Conservation (phyloP, 2,329 filamentous ascomycete genomes). For the Dactylellina cionopaga region DNA sequence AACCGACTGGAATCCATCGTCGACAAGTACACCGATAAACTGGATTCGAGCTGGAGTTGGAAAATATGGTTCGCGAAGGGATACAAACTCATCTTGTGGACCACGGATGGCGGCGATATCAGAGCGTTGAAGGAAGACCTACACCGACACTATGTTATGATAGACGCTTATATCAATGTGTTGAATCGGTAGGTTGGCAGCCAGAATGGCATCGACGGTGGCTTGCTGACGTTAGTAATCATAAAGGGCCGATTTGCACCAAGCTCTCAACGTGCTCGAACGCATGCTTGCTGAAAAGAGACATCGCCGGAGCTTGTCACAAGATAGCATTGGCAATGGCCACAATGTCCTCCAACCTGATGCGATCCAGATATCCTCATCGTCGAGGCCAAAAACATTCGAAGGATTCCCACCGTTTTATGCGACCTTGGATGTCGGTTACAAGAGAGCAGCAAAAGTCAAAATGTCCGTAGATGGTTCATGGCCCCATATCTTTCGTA, state of each 20-base stretch:
- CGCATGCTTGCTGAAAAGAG: constrained; percentile 37
- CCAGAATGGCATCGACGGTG: background rate
- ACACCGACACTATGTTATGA: constrained; percentile 46
- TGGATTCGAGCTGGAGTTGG: constrained; percentile 50
- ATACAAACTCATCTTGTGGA: constrained; percentile 48
- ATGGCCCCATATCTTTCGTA: background rate
- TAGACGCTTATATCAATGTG: constrained; percentile 45
- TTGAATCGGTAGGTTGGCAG: constrained; percentile 30
- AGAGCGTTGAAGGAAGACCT: constrained; percentile 35
- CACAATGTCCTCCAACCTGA: constrained; percentile 34
- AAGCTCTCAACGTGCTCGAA: constrained; percentile 40
- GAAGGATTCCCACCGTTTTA: constrained; percentile 47
- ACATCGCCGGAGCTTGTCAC: constrained; percentile 30
- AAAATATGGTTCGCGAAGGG: constrained; percentile 52
- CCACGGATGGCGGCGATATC: constrained; percentile 46
- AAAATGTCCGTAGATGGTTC: constrained; percentile 24
- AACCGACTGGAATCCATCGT: constrained; percentile 49
- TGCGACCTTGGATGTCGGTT: constrained; percentile 34
- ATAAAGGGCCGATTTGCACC: constrained; percentile 38
- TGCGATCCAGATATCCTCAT: constrained; percentile 24
- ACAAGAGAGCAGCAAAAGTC: constrained; percentile 29
- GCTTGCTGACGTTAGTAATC: background rate
- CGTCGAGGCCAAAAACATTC: constrained; percentile 36
- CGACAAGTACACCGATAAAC: constrained; percentile 51
- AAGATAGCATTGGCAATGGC: constrained; percentile 3